Conservation (phyloP, 257 asterid genomes). For the Ophiorrhiza pumila region DNA sequence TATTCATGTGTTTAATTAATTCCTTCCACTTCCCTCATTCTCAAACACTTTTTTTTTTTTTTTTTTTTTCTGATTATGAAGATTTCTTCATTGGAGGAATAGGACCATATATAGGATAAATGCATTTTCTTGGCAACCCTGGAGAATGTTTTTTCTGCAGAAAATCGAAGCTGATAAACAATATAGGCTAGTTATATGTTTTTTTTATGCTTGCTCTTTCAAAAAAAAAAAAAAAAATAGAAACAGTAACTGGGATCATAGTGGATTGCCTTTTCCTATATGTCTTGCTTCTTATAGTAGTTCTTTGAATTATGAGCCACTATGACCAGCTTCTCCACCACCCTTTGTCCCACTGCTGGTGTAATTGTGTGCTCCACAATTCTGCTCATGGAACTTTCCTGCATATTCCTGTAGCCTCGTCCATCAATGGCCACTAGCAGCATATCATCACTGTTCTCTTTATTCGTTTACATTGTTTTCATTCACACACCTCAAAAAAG, state of each 20-base stretch:
- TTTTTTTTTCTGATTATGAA: background rate
- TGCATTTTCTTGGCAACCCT: slow-evolving; percentile 2
- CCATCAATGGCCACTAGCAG: slow-evolving; percentile 12
- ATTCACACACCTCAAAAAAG: background rate
- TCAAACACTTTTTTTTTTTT: background rate
- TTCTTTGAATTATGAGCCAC: slow-evolving; percentile 42
- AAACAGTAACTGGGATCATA: slow-evolving; percentile 22
- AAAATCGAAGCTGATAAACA: slow-evolving; percentile 16
- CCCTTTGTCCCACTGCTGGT: slow-evolving; percentile 22
- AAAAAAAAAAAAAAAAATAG: slow-evolving; percentile 10
- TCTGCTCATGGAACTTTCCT: slow-evolving; percentile 23
- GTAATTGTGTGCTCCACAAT: slow-evolving; percentile 19
- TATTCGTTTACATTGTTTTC: background rate
- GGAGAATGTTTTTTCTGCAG: slow-evolving; percentile 14
- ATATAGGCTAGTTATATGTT: slow-evolving; percentile 8
- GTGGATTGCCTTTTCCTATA: slow-evolving; percentile 29
- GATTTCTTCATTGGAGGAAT: background rate
- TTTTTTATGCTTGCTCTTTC: too few species aligned
- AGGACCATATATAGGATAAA: background rate
- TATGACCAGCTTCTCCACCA: slow-evolving; percentile 30
- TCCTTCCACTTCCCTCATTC: background rate
- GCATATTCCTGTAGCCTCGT: slow-evolving; percentile 14
- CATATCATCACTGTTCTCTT: slow-evolving; percentile 3
- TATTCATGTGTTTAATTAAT: too few species aligned
- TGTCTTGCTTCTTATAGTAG: slow-evolving; percentile 28